phyloP scores from a whole-genome alignment of 768 basidiomycete genomes.

The Termitomyces sp. region DNA sequence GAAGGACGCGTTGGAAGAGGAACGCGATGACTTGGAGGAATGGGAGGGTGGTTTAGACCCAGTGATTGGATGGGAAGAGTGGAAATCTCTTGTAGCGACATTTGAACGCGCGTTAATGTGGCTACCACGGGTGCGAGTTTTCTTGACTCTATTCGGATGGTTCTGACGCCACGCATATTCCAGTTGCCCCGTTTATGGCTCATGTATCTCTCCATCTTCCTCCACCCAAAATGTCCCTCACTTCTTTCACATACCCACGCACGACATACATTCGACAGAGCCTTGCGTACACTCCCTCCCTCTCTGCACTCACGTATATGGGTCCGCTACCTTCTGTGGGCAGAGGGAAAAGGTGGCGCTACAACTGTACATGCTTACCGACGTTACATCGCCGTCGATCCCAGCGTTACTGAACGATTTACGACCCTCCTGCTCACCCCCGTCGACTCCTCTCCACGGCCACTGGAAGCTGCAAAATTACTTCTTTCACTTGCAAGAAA shows the following conservation, averaged over 20 bases:
- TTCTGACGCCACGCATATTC: neutral
- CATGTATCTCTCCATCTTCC: conserved; percentile 87
- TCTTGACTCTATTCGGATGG: neutral
- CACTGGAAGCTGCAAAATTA: conserved; percentile 92
- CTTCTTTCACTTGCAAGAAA: conserved; percentile 80
- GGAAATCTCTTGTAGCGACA: conserved; percentile 82
- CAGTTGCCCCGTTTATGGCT: conserved; percentile 95
- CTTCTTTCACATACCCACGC: conserved; percentile 85
- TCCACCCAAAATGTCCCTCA: conserved; percentile 86
- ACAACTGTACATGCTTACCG: conserved; percentile 82
- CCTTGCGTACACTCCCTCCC: conserved; percentile 88
- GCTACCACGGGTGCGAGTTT: conserved; percentile 72
- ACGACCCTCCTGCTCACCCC: conserved; percentile 66
- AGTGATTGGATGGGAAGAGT: conserved; percentile 94
- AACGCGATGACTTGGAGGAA: conserved; percentile 70
- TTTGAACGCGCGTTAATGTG: conserved; percentile 95
- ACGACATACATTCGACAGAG: conserved; percentile 90
- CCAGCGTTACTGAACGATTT: conserved; percentile 77
- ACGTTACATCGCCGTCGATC: conserved; percentile 83
- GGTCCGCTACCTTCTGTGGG: conserved; percentile 91
- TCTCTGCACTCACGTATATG: conserved; percentile 91
- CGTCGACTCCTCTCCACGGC: conserved; percentile 54
- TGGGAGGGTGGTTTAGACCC: conserved; percentile 89
- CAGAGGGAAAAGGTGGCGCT: conserved; percentile 76
- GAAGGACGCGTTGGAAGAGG: conserved; percentile 86